These are phyloP conservation scores for Nicotiana benthamiana DNA, from an alignment of 257 asterid species.

Conservation along the genomic window DNA sequence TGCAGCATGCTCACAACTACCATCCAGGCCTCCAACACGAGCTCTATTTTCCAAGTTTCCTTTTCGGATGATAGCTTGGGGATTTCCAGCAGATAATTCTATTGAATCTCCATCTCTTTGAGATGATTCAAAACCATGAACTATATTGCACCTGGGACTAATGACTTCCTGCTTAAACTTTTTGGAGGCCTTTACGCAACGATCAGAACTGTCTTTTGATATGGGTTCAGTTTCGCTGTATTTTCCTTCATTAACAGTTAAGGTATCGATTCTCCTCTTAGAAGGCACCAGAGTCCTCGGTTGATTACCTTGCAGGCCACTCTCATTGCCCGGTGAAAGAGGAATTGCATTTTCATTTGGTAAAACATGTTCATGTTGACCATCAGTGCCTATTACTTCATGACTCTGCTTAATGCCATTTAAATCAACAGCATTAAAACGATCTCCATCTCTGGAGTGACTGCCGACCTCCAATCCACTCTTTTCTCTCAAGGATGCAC, in stretches of 20 bases:
- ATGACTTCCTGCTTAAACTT: constrained; percentile 32
- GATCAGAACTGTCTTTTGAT: constrained; percentile 15
- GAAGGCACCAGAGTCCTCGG: constrained; percentile 22
- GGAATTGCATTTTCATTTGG: constrained; percentile 8
- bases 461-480: constrained; percentile 34
- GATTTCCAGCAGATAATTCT: not conserved
- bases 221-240: constrained; percentile 12
- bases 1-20: constrained; percentile 12
- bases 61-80: not conserved
- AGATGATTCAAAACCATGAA: constrained; percentile 11
- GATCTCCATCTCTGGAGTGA: constrained; percentile 18
- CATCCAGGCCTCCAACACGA: constrained; percentile 6
- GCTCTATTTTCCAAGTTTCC: constrained; percentile 11
- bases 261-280: constrained; percentile 22
- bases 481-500: constrained; percentile 38
- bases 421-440: constrained; percentile 8
- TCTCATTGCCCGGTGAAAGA: constrained; percentile 10
- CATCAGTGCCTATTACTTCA: constrained; percentile 10
- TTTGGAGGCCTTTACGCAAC: constrained; percentile 20
- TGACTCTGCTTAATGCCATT: constrained; percentile 3
- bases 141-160: constrained; percentile 1
- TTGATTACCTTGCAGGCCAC: constrained; percentile 16
- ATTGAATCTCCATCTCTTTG: constrained; percentile 16
- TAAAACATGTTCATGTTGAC: constrained; percentile 4
- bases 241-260: constrained; percentile 16